Evolutionary conservation across 208 protist genomes (phyloP).

Genomic region (Leishmania aethiopica): DNA sequence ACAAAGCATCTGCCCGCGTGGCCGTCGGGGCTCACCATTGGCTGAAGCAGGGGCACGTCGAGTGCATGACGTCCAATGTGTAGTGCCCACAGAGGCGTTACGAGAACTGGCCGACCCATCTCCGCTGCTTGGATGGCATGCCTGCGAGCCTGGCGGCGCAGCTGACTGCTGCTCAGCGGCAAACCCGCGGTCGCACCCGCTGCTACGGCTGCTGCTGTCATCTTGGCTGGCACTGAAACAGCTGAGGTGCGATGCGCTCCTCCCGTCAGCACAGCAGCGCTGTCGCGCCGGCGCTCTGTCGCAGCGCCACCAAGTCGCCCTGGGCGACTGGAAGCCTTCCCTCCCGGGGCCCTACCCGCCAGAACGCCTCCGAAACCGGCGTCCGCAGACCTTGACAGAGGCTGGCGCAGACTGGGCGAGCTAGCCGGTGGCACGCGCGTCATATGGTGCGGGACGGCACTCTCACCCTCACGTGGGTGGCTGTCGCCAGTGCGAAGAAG

Average conservation of each 20-base stretch:
- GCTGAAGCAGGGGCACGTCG: slow-evolving; percentile 19
- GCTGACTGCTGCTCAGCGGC: slow-evolving; percentile 19
- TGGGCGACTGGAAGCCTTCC: not conserved
- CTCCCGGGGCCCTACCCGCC: not conserved
- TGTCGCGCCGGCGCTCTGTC: not conserved
- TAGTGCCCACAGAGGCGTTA: slow-evolving; percentile 39
- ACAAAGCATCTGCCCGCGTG: not conserved
- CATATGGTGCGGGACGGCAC: not conserved
- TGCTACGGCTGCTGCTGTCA: not conserved
- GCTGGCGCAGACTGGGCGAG: not conserved
- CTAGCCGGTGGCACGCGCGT: not conserved
- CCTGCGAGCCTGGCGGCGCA: slow-evolving; percentile 20
- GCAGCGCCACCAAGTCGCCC: not conserved
- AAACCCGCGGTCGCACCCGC: not conserved
- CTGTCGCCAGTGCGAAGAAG: not conserved
- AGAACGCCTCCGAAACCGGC: not conserved
- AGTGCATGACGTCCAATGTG: slow-evolving; percentile 26
- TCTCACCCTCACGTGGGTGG: not conserved
- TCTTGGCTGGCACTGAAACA: not conserved
- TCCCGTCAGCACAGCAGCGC: not conserved
- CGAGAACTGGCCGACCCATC: slow-evolving; percentile 28
- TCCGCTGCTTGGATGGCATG: slow-evolving; percentile 28
- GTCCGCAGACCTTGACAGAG: not conserved
- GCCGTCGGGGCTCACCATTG: not conserved
- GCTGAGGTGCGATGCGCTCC: not conserved